A percentile compares a stretch with the other conserved stretches of the same genome.
Conservation (phyloP, 1,284 basidiomycete genomes). For the Schizophyllum commune region DNA sequence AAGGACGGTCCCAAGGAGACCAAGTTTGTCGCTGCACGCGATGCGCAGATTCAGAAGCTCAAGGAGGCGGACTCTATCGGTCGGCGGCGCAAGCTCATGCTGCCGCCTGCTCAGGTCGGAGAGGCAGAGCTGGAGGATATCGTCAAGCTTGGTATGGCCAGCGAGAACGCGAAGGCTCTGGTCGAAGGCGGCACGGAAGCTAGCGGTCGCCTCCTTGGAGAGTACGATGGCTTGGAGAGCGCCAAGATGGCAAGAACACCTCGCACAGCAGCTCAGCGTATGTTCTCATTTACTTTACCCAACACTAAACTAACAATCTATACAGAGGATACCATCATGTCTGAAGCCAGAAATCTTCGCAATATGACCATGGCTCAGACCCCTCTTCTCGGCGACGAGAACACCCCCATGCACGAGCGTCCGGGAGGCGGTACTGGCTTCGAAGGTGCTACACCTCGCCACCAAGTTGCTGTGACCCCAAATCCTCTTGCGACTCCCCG, state of each 20-base stretch:
- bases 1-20: slow-evolving; percentile 62
- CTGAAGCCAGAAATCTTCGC: slow-evolving; percentile 91
- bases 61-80: slow-evolving; percentile 97
- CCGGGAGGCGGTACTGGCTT: slow-evolving; percentile 79
- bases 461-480: slow-evolving; percentile 84
- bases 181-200: slow-evolving; percentile 79
- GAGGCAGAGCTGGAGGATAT: slow-evolving; percentile 96
- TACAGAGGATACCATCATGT: slow-evolving; percentile 86
- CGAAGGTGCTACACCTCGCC: slow-evolving; percentile 86
- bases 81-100: slow-evolving; percentile 75
- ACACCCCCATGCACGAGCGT: slow-evolving; percentile 80
- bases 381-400: slow-evolving; percentile 93
- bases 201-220: slow-evolving; percentile 80
- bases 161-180: slow-evolving; percentile 81
- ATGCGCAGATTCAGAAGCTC: slow-evolving; percentile 94
- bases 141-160: slow-evolving; percentile 94
- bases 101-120: slow-evolving; percentile 93
- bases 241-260: slow-evolving; percentile 91
- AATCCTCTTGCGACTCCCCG: slow-evolving; percentile 91
- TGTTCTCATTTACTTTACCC: slow-evolving; percentile 25
- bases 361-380: slow-evolving; percentile 92
- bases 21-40: slow-evolving; percentile 88
- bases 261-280: slow-evolving; percentile 85
- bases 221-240: slow-evolving; percentile 85
- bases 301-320: slow-evolving; percentile 6